phyloP scores from a whole-genome alignment of 768 basidiomycete genomes.

The Xerocomellus dryophilus region DNA sequence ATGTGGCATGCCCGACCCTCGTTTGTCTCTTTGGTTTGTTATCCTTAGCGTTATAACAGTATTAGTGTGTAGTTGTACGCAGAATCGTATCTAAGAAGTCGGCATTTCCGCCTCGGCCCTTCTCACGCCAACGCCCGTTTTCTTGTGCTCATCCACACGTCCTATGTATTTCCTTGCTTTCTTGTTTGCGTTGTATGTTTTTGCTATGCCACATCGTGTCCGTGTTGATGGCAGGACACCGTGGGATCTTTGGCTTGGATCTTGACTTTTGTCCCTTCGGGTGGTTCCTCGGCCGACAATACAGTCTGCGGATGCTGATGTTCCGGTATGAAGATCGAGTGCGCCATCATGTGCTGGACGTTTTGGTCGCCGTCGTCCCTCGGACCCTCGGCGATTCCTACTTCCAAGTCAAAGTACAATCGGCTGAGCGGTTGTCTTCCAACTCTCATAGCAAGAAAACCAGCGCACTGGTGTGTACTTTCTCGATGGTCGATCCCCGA shows the following conservation, averaged over 20 bases:
- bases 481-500: background rate
- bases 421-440: background rate
- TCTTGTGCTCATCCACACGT: constrained; percentile 1
- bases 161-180: constrained; percentile 13
- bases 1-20: background rate
- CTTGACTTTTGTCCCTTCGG: background rate
- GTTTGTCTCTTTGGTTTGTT: constrained; percentile 4
- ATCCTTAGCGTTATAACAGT: constrained; percentile 20
- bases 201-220: constrained; percentile 1
- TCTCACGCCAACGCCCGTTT: constrained; percentile 3
- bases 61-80: constrained; percentile 25
- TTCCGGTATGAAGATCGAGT: background rate
- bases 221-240: background rate
- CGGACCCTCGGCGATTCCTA: background rate
- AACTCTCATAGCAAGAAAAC: background rate
- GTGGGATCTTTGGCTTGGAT: background rate
- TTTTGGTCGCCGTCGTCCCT: background rate
- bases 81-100: constrained; percentile 16
- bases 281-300: background rate
- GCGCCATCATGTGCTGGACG: background rate
- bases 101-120: background rate
- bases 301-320: background rate
- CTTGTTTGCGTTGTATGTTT: constrained; percentile 8
- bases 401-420: background rate
- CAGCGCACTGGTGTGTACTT: background rate